Percentiles rank a stretch among this genome's conserved stretches.
Evolutionary conservation across 83 land plant species (phyloP).

Genomic region (Picea abies): DNA sequence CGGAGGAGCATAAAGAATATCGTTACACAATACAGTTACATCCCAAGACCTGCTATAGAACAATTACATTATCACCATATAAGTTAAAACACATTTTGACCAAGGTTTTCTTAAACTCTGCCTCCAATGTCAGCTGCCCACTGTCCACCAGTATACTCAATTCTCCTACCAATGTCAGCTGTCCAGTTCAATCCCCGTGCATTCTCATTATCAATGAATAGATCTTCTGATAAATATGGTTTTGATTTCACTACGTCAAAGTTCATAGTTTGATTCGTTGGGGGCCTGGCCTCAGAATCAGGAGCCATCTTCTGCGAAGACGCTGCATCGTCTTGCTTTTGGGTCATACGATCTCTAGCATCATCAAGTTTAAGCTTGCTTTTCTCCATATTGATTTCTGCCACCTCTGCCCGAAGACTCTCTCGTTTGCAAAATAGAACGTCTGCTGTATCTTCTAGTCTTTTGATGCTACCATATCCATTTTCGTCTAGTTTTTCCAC

Average conservation of each 20-base stretch:
- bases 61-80: too few relatives aligned
- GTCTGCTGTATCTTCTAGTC: background rate
- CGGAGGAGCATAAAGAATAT: too few relatives aligned
- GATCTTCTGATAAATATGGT: background rate
- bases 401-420: background rate
- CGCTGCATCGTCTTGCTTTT: background rate
- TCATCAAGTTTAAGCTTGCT: too few relatives aligned
- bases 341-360: background rate
- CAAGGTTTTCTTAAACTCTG: too few relatives aligned
- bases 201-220: background rate
- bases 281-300: background rate
- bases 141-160: too few relatives aligned
- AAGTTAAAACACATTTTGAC: too few relatives aligned
- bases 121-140: too few relatives aligned
- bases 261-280: background rate
- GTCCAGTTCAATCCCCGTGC: background rate
- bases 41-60: too few relatives aligned
- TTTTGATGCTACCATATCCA: background rate
- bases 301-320: background rate
- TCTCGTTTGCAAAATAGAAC: background rate
- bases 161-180: too few relatives aligned
- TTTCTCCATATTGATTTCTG: background rate
- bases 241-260: background rate
- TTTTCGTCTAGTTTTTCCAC: background rate
- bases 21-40: too few relatives aligned